These are phyloP conservation scores for Aureobasidium sp. DNA, from an alignment of 2,329 filamentous ascomycete species.

Conservation along the genomic window DNA sequence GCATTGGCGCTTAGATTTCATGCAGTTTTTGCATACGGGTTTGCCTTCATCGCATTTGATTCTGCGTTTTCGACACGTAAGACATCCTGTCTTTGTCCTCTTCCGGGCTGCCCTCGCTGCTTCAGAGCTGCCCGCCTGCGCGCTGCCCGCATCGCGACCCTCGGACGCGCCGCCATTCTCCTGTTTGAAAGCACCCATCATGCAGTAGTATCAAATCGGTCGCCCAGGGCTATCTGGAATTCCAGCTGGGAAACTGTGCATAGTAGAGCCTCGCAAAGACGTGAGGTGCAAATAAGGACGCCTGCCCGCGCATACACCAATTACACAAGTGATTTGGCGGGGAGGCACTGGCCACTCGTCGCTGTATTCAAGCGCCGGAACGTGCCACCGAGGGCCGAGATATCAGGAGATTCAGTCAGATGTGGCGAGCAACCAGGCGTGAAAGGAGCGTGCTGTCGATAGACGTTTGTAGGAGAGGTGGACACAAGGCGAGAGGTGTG, in stretches of 20 bases:
- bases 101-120: constrained; percentile 35
- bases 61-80: constrained; percentile 87
- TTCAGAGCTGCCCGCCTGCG: constrained; percentile 6
- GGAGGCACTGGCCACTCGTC: constrained; percentile 13
- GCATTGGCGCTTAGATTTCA: constrained; percentile 76
- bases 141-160: neutral
- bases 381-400: neutral
- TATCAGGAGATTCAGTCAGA: neutral
- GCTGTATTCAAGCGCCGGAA: neutral
- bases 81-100: constrained; percentile 85
- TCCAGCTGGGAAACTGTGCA: neutral
- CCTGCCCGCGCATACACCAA: constrained; percentile 11
- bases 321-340: constrained; percentile 11
- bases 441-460: constrained; percentile 3
- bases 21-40: constrained; percentile 74
- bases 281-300: constrained; percentile 13
- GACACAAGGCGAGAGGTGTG: neutral
- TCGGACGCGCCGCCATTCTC: constrained; percentile 3
- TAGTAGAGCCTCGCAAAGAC: constrained; percentile 6
- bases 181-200: neutral
- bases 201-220: neutral
- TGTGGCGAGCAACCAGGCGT: neutral
- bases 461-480: neutral
- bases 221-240: constrained; percentile 2
- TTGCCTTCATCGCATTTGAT: constrained; percentile 96